These are phyloP conservation scores for Salix arbutifolia DNA, from an alignment of 345 rosid genomes.

Conservation along the genomic window DNA sequence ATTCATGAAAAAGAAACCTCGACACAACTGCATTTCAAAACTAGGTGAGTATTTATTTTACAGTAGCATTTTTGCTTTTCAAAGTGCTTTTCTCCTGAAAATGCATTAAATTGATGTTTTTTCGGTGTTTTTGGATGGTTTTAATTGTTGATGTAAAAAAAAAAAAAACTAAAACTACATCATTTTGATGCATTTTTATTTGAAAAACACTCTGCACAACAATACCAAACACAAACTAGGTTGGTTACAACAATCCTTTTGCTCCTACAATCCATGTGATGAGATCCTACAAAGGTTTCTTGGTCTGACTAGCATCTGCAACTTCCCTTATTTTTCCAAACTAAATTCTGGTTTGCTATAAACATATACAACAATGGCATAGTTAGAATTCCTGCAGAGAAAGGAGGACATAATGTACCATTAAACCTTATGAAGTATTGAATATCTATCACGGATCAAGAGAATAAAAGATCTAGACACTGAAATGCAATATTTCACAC, in stretches of 20 bases:
- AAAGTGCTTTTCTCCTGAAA: neutral
- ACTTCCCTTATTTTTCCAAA: neutral
- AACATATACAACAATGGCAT: neutral
- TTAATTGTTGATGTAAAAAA: no score
- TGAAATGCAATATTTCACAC: neutral
- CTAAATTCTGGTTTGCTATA: neutral
- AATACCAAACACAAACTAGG: neutral
- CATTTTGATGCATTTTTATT: no score
- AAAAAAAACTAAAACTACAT: no score
- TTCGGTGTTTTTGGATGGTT: no score
- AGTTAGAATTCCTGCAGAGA: neutral
- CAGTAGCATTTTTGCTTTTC: neutral
- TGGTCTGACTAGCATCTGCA: neutral
- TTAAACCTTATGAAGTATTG: neutral
- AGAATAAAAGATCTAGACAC: neutral
- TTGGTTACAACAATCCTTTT: neutral
- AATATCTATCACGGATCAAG: neutral
- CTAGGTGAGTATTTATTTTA: neutral
- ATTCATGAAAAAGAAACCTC: neutral
- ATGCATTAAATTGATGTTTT: no score
- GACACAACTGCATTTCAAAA: neutral
- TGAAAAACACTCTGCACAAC: no score
- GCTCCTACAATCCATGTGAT: neutral
- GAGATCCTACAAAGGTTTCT: neutral
- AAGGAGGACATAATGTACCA: neutral